phyloP scores from a whole-genome alignment of 768 basidiomycete species.

The Tulasnella calospora region DNA sequence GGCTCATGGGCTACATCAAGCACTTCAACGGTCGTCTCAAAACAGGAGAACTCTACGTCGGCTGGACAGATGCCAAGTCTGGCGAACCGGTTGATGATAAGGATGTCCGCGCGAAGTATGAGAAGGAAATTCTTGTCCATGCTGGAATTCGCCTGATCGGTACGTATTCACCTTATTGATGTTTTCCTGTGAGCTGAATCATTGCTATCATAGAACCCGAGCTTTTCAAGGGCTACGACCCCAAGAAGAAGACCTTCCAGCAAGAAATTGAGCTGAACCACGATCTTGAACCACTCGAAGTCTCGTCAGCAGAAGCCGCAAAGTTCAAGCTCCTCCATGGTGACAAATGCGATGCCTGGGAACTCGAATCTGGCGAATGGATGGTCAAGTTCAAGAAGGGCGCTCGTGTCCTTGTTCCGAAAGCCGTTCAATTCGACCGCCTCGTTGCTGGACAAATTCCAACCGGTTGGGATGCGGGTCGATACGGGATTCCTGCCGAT shows the following conservation, averaged over 20 bases:
- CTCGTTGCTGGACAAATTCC: constrained; percentile 94
- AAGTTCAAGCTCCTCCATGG: constrained; percentile 97
- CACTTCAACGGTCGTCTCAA: constrained; percentile 97
- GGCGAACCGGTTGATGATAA: constrained; percentile 96
- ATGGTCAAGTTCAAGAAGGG: constrained; percentile 99
- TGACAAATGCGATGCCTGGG: constrained; percentile 94
- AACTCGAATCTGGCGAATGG: constrained; percentile 87
- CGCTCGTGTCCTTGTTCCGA: constrained; percentile 85
- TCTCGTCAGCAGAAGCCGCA: constrained; percentile 81
- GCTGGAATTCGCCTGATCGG: constrained; percentile 93
- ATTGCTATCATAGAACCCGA: constrained; percentile 69
- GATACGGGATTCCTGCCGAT: constrained; percentile 95
- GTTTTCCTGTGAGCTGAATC: constrained; percentile 5
- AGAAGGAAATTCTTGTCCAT: constrained; percentile 87
- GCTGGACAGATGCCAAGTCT: constrained; percentile 95
- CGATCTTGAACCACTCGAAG: constrained; percentile 94
- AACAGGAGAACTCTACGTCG: constrained; percentile 86
- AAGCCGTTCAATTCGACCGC: constrained; percentile 91
- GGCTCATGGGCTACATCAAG: constrained; percentile 99
- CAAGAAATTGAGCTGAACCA: constrained; percentile 96
- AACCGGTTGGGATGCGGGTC: constrained; percentile 93
- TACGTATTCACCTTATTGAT: constrained; percentile 42
- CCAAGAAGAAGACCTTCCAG: constrained; percentile 94
- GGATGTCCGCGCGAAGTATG: constrained; percentile 88
- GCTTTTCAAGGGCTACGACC: constrained; percentile 95